Evolutionary conservation across 2,329 filamentous ascomycete species (phyloP).

Genomic region (Fusarium sp.): DNA sequence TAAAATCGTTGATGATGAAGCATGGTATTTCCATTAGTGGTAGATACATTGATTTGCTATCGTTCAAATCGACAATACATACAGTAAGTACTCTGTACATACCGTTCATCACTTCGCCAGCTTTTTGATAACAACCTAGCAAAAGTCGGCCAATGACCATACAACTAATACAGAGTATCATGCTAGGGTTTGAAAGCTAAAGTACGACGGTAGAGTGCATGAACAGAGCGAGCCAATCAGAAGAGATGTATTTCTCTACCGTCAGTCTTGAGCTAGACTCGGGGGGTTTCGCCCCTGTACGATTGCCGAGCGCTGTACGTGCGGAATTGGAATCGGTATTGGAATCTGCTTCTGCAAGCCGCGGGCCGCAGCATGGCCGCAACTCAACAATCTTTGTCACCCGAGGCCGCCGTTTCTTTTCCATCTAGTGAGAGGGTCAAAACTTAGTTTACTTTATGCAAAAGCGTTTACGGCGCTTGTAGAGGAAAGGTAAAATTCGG

Average conservation of each 20-base stretch:
- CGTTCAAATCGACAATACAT: background rate
- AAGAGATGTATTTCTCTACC: conserved; percentile 39
- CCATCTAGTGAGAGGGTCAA: background rate
- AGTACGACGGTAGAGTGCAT: background rate
- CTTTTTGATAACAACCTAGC: conserved; percentile 7
- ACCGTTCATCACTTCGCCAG: background rate
- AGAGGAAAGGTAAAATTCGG: background rate
- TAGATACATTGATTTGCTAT: background rate
- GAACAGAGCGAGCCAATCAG: conserved; percentile 29
- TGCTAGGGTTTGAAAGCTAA: conserved; percentile 8
- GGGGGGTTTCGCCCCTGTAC: conserved; percentile 24
- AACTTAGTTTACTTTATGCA: background rate
- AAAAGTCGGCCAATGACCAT: conserved; percentile 4
- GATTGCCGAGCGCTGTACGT: background rate
- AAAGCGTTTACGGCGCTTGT: background rate
- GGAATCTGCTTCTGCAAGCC: conserved; percentile 6
- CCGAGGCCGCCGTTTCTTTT: background rate
- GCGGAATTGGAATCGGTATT: conserved; percentile 1
- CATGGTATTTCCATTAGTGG: background rate
- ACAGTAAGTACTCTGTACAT: background rate
- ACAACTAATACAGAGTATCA: conserved; percentile 11
- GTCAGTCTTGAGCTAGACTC: conserved; percentile 36
- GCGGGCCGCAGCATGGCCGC: conserved; percentile 28
- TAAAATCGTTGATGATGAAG: background rate
- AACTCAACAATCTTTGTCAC: background rate